Evolutionary conservation across 495 filamentous ascomycete genomes (phyloP).

Genomic region (Penicillium paxilli): DNA sequence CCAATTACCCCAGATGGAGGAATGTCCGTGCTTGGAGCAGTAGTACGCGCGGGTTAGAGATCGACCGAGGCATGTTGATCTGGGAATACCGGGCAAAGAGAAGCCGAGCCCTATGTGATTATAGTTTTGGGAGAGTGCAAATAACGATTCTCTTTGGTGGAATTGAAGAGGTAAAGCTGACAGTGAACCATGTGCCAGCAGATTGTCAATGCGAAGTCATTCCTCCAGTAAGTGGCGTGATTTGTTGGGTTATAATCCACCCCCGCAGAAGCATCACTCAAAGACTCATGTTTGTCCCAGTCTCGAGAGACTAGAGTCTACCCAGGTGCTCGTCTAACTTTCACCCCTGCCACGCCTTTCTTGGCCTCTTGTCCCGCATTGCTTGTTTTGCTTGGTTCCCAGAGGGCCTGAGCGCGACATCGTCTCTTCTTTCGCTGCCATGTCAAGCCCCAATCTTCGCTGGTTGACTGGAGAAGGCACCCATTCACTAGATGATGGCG

Average conservation of each 20-base stretch:
- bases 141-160: neutral
- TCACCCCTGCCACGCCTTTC: neutral
- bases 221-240: neutral
- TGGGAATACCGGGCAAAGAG: neutral
- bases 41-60: neutral
- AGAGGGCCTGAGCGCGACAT: slow-evolving; percentile 1
- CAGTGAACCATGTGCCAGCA: neutral
- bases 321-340: neutral
- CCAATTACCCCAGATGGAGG: neutral
- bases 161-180: neutral
- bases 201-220: neutral
- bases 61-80: neutral
- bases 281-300: neutral
- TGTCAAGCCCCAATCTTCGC: slow-evolving; percentile 13
- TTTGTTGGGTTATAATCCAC: slow-evolving; percentile 1
- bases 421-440: neutral
- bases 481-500: slow-evolving; percentile 9
- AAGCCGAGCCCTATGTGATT: neutral
- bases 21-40: neutral
- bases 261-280: neutral
- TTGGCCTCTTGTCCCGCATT: slow-evolving; percentile 8
- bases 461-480: slow-evolving; percentile 17
- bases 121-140: neutral
- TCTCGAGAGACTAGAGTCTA: too few species aligned
- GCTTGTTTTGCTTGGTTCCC: slow-evolving; percentile 2